phyloP scores from a whole-genome alignment of 805 yeast genomes.

The Metschnikowia amazonensis region DNA sequence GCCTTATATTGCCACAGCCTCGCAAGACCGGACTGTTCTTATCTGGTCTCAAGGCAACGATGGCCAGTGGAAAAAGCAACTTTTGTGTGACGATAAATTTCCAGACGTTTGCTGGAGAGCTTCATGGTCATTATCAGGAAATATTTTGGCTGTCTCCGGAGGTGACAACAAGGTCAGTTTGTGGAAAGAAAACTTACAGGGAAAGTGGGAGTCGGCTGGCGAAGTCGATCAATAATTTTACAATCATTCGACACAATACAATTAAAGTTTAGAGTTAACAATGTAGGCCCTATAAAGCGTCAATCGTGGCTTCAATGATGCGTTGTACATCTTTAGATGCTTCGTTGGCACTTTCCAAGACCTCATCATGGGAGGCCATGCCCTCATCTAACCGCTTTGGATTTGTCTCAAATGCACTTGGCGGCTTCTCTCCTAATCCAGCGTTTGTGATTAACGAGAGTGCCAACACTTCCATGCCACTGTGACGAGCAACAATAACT shows the following conservation, averaged over 20 bases:
- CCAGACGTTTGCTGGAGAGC: constrained; percentile 99
- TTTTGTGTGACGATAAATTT: constrained; percentile 73
- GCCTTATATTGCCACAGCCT: constrained; percentile 91
- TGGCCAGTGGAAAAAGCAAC: constrained; percentile 76
- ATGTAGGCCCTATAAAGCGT: constrained; percentile 29
- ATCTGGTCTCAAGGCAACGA: constrained; percentile 86
- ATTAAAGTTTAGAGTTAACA: not conserved
- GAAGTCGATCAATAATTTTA: constrained; percentile 70
- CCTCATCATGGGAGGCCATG: constrained; percentile 90
- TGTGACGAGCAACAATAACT: constrained; percentile 87
- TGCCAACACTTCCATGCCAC: constrained; percentile 79
- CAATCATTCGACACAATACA: constrained; percentile 2
- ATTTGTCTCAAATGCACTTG: constrained; percentile 56
- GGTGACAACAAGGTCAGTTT: constrained; percentile 94
- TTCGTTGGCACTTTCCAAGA: constrained; percentile 69
- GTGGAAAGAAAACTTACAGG: constrained; percentile 92
- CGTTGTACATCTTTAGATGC: constrained; percentile 80
- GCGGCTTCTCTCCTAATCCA: constrained; percentile 67
- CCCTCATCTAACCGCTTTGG: constrained; percentile 60
- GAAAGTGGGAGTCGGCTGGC: constrained; percentile 97
- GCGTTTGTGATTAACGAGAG: constrained; percentile 82
- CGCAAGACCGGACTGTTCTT: constrained; percentile 91
- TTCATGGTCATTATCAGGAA: constrained; percentile 95
- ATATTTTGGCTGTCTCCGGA: constrained; percentile 89
- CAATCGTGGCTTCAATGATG: constrained; percentile 61